Evolutionary conservation across 345 rosid species (phyloP).

Genomic region (Hibiscus mutabilis): DNA sequence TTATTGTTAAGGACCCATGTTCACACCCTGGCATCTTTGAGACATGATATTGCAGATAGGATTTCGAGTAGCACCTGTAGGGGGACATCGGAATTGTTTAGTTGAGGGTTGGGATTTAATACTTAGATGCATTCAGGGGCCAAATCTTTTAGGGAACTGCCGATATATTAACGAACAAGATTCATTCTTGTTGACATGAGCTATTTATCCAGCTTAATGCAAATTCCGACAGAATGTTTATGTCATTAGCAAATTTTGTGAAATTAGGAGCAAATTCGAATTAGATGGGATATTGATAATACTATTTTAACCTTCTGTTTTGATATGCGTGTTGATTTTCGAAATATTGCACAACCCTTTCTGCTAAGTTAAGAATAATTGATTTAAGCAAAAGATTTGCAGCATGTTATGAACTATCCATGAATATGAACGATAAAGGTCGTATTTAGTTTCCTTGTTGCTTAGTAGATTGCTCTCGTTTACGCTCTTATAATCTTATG

Average conservation of each 20-base stretch:
- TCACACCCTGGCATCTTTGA: neutral
- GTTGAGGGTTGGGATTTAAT: constrained; percentile 17
- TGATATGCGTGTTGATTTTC: neutral
- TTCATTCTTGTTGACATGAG: constrained; percentile 13
- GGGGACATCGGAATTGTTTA: constrained; percentile 13
- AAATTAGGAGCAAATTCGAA: neutral
- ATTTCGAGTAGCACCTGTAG: constrained; percentile 13
- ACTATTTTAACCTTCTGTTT: too few species aligned
- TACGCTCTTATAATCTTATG: neutral
- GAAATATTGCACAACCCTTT: neutral
- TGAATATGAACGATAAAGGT: neutral
- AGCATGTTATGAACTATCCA: neutral
- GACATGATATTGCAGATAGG: constrained; percentile 27
- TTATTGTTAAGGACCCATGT: constrained; percentile 13
- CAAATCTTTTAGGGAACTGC: constrained; percentile 3
- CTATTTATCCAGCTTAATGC: neutral
- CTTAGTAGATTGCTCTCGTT: neutral
- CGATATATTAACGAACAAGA: constrained; percentile 17
- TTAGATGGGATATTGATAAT: too few species aligned
- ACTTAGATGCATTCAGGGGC: constrained; percentile 13
- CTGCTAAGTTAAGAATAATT: neutral
- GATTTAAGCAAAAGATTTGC: neutral
- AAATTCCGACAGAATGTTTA: neutral
- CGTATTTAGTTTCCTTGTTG: neutral
- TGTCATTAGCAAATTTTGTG: neutral